Evolutionary conservation across 352 stramenopile species (phyloP).

Genomic region (Phytophthora syringae): DNA sequence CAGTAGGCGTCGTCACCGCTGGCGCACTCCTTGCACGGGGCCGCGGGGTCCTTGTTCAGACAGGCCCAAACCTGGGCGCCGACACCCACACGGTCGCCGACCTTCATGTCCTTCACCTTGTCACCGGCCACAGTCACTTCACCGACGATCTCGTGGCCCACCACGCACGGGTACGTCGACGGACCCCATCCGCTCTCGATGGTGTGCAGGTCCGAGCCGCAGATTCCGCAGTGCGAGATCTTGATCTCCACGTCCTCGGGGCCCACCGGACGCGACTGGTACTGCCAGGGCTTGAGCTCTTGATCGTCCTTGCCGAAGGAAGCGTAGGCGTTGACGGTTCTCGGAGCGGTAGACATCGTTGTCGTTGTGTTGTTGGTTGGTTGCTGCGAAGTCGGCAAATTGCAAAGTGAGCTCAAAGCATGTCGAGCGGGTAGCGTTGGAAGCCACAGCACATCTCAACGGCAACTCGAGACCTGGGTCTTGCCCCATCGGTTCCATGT

Average conservation of each 20-base stretch:
- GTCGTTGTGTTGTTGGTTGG: slow-evolving; percentile 5
- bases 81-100: slow-evolving; percentile 89
- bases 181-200: slow-evolving; percentile 54
- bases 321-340: slow-evolving; percentile 55
- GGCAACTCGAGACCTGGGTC: too few species aligned
- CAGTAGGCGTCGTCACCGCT: slow-evolving; percentile 72
- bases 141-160: slow-evolving; percentile 69
- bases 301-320: slow-evolving; percentile 43
- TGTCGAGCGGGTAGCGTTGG: neutral
- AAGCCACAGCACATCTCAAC: too few species aligned
- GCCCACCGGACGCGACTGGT: slow-evolving; percentile 51
- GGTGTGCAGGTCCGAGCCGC: slow-evolving; percentile 64
- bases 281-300: slow-evolving; percentile 47
- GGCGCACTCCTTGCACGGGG: slow-evolving; percentile 66
- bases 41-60: slow-evolving; percentile 54
- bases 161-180: slow-evolving; percentile 53
- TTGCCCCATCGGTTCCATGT: too few species aligned
- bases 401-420: slow-evolving; percentile 21
- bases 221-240: slow-evolving; percentile 72
- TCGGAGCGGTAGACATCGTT: slow-evolving; percentile 33
- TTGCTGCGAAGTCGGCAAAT: slow-evolving; percentile 10
- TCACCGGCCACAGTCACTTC: slow-evolving; percentile 45
- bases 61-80: slow-evolving; percentile 82
- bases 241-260: slow-evolving; percentile 62
- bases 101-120: slow-evolving; percentile 62